Evolutionary conservation across 441 rosid species (phyloP).

Genomic region (Viola pubescens): DNA sequence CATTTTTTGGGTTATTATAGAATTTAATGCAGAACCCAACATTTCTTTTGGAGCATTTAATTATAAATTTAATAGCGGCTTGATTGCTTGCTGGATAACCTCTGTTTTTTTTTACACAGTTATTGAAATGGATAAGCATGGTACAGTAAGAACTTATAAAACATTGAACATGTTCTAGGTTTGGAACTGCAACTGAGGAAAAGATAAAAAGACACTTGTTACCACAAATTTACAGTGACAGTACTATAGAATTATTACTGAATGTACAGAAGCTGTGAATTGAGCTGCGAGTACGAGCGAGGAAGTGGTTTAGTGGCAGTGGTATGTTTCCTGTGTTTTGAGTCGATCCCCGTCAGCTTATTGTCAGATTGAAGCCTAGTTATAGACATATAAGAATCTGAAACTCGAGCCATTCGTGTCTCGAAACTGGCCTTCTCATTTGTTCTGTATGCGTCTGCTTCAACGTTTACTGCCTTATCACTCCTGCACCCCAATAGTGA

Average conservation of each 20-base stretch:
- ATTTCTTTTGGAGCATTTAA: too few species aligned
- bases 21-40: too few species aligned
- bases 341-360: constrained; percentile 31
- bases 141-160: too few species aligned
- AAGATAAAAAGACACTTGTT: constrained; percentile 6
- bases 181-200: too few species aligned
- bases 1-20: too few species aligned
- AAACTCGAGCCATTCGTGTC: constrained; percentile 8
- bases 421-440: constrained; percentile 22
- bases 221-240: neutral
- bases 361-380: constrained; percentile 38
- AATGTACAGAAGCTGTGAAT: constrained; percentile 35
- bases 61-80: too few species aligned
- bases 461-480: constrained; percentile 52
- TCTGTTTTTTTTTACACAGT: too few species aligned
- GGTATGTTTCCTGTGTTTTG: constrained; percentile 20
- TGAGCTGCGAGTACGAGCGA: constrained; percentile 2
- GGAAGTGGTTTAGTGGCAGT: constrained; percentile 21
- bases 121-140: too few species aligned
- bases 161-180: too few species aligned
- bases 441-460: constrained; percentile 42
- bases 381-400: constrained; percentile 26
- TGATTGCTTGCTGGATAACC: too few species aligned
- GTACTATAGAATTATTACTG: constrained; percentile 18
- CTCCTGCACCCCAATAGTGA: constrained; percentile 60